phyloP scores from a whole-genome alignment of 2,329 filamentous ascomycete genomes.

The Fusarium coicis region DNA sequence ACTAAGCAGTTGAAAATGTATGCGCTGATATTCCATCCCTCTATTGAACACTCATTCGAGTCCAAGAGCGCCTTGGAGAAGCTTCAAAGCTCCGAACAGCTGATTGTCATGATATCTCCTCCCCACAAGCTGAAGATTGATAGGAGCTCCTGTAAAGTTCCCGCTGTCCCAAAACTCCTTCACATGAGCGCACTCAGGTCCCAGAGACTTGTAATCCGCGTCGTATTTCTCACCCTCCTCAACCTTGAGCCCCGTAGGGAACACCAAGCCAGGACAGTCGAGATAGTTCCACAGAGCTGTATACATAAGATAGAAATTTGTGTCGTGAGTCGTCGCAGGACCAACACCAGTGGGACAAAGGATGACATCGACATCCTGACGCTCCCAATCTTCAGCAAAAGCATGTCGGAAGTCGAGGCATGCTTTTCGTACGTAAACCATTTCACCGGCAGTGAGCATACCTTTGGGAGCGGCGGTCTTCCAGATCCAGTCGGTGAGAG shows the following conservation, averaged over 20 bases:
- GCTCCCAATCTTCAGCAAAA: background rate
- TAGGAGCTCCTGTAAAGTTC: background rate
- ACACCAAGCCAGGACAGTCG: background rate
- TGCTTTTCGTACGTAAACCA: background rate
- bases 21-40: too few species aligned
- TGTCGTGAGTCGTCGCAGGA: background rate
- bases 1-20: accelerated
- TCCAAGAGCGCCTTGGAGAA: background rate
- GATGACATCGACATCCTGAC: background rate
- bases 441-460: background rate
- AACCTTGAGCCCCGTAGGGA: background rate
- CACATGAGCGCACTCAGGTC: background rate
- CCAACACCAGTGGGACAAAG: background rate
- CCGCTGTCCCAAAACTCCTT: background rate
- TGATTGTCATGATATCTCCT: background rate
- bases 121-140: background rate
- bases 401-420: background rate
- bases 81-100: background rate
- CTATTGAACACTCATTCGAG: background rate
- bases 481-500: background rate
- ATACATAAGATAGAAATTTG: background rate
- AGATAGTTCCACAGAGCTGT: background rate
- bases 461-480: background rate
- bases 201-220: accelerated
- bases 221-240: background rate